These are phyloP conservation scores for Candida tetrigidarum DNA, from an alignment of 1,139 yeast species.

Conservation along the genomic window DNA sequence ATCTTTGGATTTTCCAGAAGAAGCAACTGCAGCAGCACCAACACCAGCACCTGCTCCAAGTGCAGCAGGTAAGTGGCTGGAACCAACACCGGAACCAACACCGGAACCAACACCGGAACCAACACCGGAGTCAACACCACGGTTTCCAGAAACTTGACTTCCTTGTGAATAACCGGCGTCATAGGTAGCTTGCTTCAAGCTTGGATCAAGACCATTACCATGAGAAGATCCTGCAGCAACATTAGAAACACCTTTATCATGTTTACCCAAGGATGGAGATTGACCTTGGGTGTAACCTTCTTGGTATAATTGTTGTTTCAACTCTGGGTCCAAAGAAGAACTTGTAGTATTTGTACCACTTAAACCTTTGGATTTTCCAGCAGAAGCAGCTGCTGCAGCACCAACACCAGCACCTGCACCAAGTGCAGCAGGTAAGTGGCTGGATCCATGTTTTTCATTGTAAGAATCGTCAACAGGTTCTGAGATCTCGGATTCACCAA, in stretches of 20 bases:
- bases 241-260: neutral
- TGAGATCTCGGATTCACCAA: conserved; percentile 9
- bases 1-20: conserved; percentile 10
- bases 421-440: conserved; percentile 13
- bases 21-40: conserved; percentile 15
- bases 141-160: neutral
- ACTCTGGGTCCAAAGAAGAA: conserved; percentile 5
- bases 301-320: conserved; percentile 10
- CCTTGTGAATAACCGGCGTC: conserved; percentile 9
- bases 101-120: neutral
- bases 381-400: conserved; percentile 15
- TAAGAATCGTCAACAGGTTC: conserved; percentile 5
- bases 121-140: too few relatives aligned
- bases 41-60: conserved; percentile 17
- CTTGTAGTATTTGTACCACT: conserved; percentile 7
- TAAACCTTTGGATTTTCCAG: conserved; percentile 7
- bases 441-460: neutral
- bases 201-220: neutral
- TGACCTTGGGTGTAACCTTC: conserved; percentile 11
- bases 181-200: conserved; percentile 9
- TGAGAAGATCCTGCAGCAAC: conserved; percentile 2
- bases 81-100: conserved; percentile 3
- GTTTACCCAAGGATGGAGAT: neutral
- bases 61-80: conserved; percentile 12
- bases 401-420: conserved; percentile 17